Percentiles rank a stretch among this genome's conserved stretches.
Evolutionary conservation across 495 filamentous ascomycete genomes (phyloP).

Genomic region (Sporormia fimetaria): DNA sequence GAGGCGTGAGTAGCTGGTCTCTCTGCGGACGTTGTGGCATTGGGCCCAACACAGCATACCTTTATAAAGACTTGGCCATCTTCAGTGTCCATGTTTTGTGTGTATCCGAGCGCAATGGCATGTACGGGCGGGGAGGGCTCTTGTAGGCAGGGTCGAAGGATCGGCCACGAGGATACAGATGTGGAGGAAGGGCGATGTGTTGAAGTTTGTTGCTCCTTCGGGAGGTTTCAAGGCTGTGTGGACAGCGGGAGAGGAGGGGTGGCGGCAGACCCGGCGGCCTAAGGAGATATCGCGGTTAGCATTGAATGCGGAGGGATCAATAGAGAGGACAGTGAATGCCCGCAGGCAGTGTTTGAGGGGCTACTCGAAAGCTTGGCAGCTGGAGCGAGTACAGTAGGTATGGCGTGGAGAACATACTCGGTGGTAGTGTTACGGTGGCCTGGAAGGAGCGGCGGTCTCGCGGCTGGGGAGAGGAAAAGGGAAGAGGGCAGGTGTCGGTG

Average conservation of each 20-base stretch:
- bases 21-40: background rate
- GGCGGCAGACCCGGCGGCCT: background rate
- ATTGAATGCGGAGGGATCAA: no score
- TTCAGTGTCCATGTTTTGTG: constrained; percentile 27
- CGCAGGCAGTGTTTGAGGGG: no score
- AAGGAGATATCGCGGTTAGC: no score
- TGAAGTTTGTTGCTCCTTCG: constrained; percentile 13
- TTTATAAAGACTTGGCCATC: constrained; percentile 32
- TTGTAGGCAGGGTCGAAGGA: constrained; percentile 1
- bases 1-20: constrained; percentile 7
- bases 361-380: no score
- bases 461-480: no score
- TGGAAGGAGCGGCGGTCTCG: no score
- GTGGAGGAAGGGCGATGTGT: constrained; percentile 3
- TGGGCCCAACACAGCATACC: constrained; percentile 12
- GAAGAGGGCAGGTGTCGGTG: no score
- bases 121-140: constrained; percentile 12
- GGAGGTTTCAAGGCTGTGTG: background rate
- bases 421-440: no score
- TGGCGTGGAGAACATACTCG: no score
- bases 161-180: constrained; percentile 5
- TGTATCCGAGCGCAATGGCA: constrained; percentile 8
- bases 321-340: no score
- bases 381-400: no score
- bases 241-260: background rate